Evolutionary conservation across 306 rosid genomes (phyloP).

Genomic region (Prunus davidiana): DNA sequence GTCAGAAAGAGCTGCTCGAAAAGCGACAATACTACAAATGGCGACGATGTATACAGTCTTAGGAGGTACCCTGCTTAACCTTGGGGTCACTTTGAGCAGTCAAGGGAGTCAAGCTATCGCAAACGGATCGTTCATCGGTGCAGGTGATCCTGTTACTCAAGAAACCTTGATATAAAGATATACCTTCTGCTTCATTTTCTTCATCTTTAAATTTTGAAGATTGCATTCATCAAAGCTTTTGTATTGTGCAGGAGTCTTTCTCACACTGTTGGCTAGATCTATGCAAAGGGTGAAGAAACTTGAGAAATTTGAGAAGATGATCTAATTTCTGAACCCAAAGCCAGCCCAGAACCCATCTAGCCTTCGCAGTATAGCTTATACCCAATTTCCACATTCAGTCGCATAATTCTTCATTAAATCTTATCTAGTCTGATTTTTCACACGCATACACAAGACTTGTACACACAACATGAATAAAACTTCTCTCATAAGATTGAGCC

Average conservation of each 20-base stretch:
- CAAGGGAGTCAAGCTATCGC: constrained; percentile 73
- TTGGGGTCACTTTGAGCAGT: constrained; percentile 67
- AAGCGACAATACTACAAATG: constrained; percentile 83
- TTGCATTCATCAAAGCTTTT: not conserved
- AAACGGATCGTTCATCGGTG: constrained; percentile 80
- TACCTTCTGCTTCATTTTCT: not conserved
- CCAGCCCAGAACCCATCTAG: not conserved
- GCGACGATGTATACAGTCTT: constrained; percentile 73
- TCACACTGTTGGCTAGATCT: constrained; percentile 53
- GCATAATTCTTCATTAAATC: not conserved
- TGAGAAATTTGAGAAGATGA: constrained; percentile 78
- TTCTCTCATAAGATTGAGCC: not conserved
- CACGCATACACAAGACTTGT: constrained; percentile 18
- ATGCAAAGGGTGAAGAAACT: constrained; percentile 75
- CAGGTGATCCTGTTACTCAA: constrained; percentile 46
- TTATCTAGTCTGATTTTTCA: not conserved
- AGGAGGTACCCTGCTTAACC: constrained; percentile 80
- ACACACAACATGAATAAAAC: not conserved
- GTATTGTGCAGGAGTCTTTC: constrained; percentile 57
- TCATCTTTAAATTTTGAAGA: not conserved
- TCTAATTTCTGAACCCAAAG: constrained; percentile 26
- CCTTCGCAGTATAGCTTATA: not conserved
- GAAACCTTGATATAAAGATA: not conserved
- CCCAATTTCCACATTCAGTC: not conserved
- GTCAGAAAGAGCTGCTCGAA: constrained; percentile 94